Evolutionary conservation across 495 filamentous ascomycete species (phyloP), one percentile per base, ranked within the genome.

Genomic region (Penicillium pancosmium): DNA sequence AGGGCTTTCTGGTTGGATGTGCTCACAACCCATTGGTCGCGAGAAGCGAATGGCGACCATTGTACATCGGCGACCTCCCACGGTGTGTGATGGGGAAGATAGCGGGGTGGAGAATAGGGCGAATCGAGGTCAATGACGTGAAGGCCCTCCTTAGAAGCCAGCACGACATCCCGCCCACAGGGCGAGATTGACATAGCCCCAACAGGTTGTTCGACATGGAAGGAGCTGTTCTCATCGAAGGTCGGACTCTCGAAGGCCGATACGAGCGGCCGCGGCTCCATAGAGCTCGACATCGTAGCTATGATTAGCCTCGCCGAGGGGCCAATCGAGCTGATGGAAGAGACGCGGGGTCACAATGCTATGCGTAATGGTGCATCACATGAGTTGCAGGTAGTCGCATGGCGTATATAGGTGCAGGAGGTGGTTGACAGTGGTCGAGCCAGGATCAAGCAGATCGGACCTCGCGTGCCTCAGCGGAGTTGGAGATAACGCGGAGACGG

Each of bases 21-120:
- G 46, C 91, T 96, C 23, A 89, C 91, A 21, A 98, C 90, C 93
- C 93, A 97, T 63, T 90, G 91, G 64, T 96, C 89, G 47, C 93
- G 84, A 8, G 85, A 86, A 10, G 92, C 89, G 63, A 97, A 96
- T 13, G 93, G 93, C 5, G 91, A 96, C 93, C 93, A 98, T 73
- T 98, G 93, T 41, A 98, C 93, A 72, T 98, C 93, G n/a, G 93
- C 91, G 5, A 98, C 93, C 52, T 95, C 86, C 91, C 93, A 97
- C n/a, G 90, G 88, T 8, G 91, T 88, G 38, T 90, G 87, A 69
- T 97, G 90, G 59, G 88, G 87, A 25, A 98, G 85, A 66, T 93
- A 86, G 12, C 92, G 87, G 34, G 93, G 93, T 13, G 90, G 90
- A 51, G 88, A 93, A 72, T 91, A 93, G 13, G 92, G 92, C 13